Evolutionary conservation across 805 yeast genomes (phyloP), one percentile per base, ranked within the genome.

Genomic region (Torulaspora maleeae): DNA sequence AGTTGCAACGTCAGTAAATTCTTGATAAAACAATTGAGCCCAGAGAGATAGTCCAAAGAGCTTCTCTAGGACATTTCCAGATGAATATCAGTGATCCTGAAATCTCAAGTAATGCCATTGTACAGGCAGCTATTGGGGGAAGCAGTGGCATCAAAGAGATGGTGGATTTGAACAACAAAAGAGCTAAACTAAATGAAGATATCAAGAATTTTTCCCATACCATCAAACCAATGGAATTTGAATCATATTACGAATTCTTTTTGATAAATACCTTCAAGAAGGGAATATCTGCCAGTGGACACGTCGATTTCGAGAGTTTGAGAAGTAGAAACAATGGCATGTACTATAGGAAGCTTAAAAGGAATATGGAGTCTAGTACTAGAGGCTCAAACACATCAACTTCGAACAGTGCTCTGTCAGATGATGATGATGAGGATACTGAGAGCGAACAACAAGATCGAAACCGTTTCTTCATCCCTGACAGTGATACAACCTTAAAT

Each of bases 281-380:
- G 41, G 68, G 68, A 5, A 53, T 52, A 13, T 61, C 68, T 10
- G 60, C 56, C 8, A 59, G 68, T 46, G 69, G 70, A 0, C 51
- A 49, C 34, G 67, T 66, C 25, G 60, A 64, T 41, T 45, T 63
- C 12, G 59, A 54, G 11, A 53, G 53, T 11, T 44, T 63, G 24
- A 58, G 57, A 42, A 55, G 57, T 34, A 57, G 55, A 39, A 60
- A 59, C 34, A 54, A 61, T 37, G 53, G 61, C 1, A 48, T 52
- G 6, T 59, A 58, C 44, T 64, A 61, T 38, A 53, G 56, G 38
- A 55, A 52, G 38, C 52, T 57, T 4, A 59, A 50, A 40, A 48
- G 48, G 19, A 33, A 36, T 27, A 45, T 25, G 25, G 33, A 32
- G 16, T 22, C 39, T 4, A 17, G 43, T 8, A 25, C 51, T n/a